Evolutionary conservation across 225 moss, liverwort and hornwort genomes (phyloP), one percentile per base, ranked within the genome.

Genomic region (Pseudisothecium myosuroides): DNA sequence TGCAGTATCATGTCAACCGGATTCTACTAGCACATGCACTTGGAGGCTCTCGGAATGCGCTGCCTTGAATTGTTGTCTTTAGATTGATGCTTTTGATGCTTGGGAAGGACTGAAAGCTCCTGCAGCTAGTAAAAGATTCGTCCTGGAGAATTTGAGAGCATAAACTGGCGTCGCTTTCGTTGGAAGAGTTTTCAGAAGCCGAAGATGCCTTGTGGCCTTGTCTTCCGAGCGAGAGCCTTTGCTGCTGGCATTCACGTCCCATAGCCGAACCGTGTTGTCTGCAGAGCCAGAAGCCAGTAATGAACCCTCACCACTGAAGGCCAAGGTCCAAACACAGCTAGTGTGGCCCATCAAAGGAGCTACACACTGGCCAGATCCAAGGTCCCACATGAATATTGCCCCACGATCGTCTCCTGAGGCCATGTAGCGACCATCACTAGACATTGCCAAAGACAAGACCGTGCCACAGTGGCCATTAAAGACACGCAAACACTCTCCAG

Each of bases 401-500:
- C 98, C 98, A 85, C 96, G 96, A 62, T 99, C 98, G 87, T 99
- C 98, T 68, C 98, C 98, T 56, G 98, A 99, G 64, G 97, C 98
- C 98, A 99, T 99, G 89, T 97, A 99, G 82, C 98, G 97, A 84
- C 98, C 98, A 89, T 99, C 98, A 76, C 97, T 96, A 59, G 98
- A 99, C 98, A 99, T 99, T 56, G 98, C 96, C 77, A 99, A 92
- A 68, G 98, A 96, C 37, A 97, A 86, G 78, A 99, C 98, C 95
- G 96, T 99, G 82, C 98, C 98, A 85, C 96, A 96, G 89, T 99
- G 98, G 47, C 98, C 98, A 72, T 97, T 99, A 62, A 99, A 99
- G n/a, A 99, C 94, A 47, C 98, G 96, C 96, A 99, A 95, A 90
- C 98, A 97, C 83, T 99, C 98, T 55, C 98, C 98, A 56, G 97